Percentiles rank a stretch among this genome's conserved stretches.
Conservation (phyloP, 2,329 filamentous ascomycete genomes). For the Apiospora pterosperma region DNA sequence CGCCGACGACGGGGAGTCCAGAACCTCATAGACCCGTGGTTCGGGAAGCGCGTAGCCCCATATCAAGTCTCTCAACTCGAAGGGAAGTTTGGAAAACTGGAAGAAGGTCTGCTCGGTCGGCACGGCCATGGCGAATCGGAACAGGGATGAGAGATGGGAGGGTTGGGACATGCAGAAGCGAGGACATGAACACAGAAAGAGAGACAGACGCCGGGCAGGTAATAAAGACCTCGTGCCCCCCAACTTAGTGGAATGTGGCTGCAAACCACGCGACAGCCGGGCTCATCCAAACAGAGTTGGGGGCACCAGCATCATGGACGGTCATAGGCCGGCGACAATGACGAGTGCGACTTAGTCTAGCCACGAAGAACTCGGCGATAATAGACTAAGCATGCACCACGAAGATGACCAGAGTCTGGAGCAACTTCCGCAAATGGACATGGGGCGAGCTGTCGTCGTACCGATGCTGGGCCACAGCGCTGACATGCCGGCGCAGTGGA, state of each 20-base stretch:
- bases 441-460: conserved; percentile 9
- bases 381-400: background rate
- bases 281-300: conserved; percentile 1
- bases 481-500: background rate
- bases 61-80: conserved; percentile 43
- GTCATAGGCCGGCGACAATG: background rate
- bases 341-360: background rate
- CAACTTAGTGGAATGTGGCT: background rate
- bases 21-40: conserved; percentile 42
- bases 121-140: background rate
- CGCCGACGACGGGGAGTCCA: conserved; percentile 40
- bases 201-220: background rate
- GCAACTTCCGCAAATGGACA: conserved; percentile 10
- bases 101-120: conserved; percentile 15
- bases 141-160: background rate
- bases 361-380: background rate
- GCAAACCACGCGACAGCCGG: background rate
- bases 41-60: conserved; percentile 44
- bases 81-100: conserved; percentile 33
- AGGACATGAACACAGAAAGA: background rate
- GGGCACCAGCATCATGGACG: background rate
- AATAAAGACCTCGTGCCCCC: background rate
- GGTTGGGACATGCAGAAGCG: background rate
- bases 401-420: conserved; percentile 7
- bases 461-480: conserved; percentile 3